Conservation (phyloP, 805 yeast genomes). For the Candida argentea region DNA sequence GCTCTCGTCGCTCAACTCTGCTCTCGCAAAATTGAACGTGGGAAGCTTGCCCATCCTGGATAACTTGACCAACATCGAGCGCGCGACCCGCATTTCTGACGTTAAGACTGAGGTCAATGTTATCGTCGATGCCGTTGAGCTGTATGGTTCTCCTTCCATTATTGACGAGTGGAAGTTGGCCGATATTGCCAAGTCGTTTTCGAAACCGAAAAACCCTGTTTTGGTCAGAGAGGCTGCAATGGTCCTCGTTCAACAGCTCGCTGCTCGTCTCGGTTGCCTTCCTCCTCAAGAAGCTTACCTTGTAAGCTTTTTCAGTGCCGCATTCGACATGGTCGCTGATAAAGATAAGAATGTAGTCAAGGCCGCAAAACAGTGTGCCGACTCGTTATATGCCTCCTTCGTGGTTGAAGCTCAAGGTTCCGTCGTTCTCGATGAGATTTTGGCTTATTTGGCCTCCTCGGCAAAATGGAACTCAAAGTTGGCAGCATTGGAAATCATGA, state of each 20-base stretch:
- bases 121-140: slow-evolving; percentile 37
- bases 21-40: slow-evolving; percentile 49
- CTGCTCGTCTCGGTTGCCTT: slow-evolving; percentile 51
- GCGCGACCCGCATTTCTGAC: slow-evolving; percentile 42
- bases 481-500: slow-evolving; percentile 66
- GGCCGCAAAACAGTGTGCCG: slow-evolving; percentile 74
- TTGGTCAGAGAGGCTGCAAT: slow-evolving; percentile 70
- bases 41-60: slow-evolving; percentile 59
- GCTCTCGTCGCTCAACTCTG: slow-evolving; percentile 59
- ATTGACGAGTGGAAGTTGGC: slow-evolving; percentile 57
- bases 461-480: slow-evolving; percentile 92
- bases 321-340: slow-evolving; percentile 70
- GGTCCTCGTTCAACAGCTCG: slow-evolving; percentile 48
- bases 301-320: slow-evolving; percentile 48
- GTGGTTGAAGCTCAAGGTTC: slow-evolving; percentile 73
- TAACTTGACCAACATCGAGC: slow-evolving; percentile 40
- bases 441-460: slow-evolving; percentile 60
- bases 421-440: slow-evolving; percentile 51
- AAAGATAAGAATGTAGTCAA: slow-evolving; percentile 81
- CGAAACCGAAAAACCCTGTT: slow-evolving; percentile 66
- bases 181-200: slow-evolving; percentile 54
- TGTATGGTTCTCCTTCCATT: slow-evolving; percentile 28
- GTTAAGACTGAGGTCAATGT: slow-evolving; percentile 44
- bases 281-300: slow-evolving; percentile 72
- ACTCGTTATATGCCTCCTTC: slow-evolving; percentile 56